Conservation (phyloP, 139 green algal genomes). For the Coelastrella sp. region DNA sequence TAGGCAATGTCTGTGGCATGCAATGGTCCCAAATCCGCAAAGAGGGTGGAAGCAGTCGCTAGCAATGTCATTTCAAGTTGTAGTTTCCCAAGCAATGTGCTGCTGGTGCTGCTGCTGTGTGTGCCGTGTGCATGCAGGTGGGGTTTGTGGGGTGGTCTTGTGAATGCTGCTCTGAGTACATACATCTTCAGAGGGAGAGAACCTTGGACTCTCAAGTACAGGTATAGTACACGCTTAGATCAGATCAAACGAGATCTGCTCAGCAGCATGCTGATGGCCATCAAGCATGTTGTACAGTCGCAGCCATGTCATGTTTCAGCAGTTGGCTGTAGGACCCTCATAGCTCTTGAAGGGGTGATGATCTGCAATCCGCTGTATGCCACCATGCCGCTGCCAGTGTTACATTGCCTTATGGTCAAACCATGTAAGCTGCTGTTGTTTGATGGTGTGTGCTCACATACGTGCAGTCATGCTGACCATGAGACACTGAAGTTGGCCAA, state of each 20-base stretch:
- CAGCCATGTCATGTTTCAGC: too few species aligned
- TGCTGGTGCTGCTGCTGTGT: background rate
- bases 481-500: constrained; percentile 70
- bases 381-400: too few species aligned
- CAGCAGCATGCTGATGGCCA: too few species aligned
- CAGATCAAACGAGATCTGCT: too few species aligned
- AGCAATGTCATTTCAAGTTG: too few species aligned
- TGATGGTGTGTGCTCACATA: background rate
- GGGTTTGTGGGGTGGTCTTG: constrained; percentile 77
- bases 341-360: too few species aligned
- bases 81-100: background rate
- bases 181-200: constrained; percentile 82
- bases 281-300: too few species aligned
- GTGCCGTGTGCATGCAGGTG: constrained; percentile 34
- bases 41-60: background rate
- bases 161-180: constrained; percentile 81
- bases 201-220: constrained; percentile 91
- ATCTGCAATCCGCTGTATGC: too few species aligned
- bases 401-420: background rate
- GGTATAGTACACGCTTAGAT: constrained; percentile 41
- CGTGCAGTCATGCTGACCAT: constrained; percentile 72
- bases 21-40: background rate
- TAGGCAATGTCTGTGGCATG: background rate
- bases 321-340: too few species aligned
- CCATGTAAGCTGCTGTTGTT: background rate